These are phyloP conservation scores for Pyrenochaeta sp. DNA, from an alignment of 2,329 filamentous ascomycete species.

Conservation along the genomic window DNA sequence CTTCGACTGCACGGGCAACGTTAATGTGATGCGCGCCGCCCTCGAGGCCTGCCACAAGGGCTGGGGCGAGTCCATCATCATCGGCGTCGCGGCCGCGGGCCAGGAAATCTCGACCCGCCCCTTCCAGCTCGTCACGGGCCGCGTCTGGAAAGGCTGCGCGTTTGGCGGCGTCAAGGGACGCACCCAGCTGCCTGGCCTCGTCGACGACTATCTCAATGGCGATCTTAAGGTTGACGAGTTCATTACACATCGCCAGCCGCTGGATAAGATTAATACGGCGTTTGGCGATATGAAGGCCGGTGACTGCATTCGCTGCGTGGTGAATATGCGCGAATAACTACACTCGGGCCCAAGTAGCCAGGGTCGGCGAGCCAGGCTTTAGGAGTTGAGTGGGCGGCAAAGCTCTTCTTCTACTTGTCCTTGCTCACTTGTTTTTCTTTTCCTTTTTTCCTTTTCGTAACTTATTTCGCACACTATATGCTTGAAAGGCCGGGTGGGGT, in stretches of 20 bases:
- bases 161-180: conserved; percentile 99
- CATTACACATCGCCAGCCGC: conserved; percentile 91
- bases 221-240: conserved; percentile 98
- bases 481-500: not conserved
- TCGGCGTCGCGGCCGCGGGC: conserved; percentile 93
- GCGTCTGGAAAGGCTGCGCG: conserved; percentile 96
- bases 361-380: conserved; percentile 6
- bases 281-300: conserved; percentile 95
- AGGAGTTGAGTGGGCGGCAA: conserved; percentile 3
- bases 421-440: not conserved
- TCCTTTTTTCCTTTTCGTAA: not conserved
- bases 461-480: not conserved
- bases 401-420: not conserved
- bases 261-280: conserved; percentile 85
- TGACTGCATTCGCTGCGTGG: conserved; percentile 95
- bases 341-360: conserved; percentile 12
- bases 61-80: conserved; percentile 97
- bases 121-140: conserved; percentile 98
- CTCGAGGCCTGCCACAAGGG: conserved; percentile 99
- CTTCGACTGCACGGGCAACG: conserved; percentile 98
- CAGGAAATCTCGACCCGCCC: conserved; percentile 95
- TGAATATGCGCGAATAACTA: conserved; percentile 64
- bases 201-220: conserved; percentile 87
- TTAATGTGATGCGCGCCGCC: conserved; percentile 92
- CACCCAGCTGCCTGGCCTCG: conserved; percentile 84